Percentiles rank a stretch among this genome's conserved stretches.
Conservation (phyloP, 208 protist species). For the Naegleria fowleri region DNA sequence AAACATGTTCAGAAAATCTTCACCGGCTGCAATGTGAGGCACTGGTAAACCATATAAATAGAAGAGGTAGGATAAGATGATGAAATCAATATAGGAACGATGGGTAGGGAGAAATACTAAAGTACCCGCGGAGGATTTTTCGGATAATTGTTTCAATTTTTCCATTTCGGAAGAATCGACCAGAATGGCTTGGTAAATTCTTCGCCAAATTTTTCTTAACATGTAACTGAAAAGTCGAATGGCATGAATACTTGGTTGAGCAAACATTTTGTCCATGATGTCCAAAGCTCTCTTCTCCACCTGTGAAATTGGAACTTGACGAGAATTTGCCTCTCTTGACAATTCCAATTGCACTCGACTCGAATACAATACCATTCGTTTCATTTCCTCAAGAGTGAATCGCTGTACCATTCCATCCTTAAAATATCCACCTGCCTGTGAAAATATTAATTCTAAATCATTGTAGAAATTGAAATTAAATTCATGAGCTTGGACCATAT, state of each 20-base stretch:
- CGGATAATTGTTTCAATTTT: not conserved
- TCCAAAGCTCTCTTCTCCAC: not conserved
- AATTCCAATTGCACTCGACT: not conserved
- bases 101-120: slow-evolving; percentile 69
- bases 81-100: slow-evolving; percentile 74
- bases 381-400: not conserved
- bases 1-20: slow-evolving; percentile 71
- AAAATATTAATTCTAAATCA: not conserved
- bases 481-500: not conserved
- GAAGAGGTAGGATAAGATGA: slow-evolving; percentile 70
- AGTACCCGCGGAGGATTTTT: slow-evolving; percentile 15
- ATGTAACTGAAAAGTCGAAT: not conserved
- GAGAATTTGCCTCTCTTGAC: not conserved
- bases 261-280: not conserved
- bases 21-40: slow-evolving; percentile 72
- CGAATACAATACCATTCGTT: not conserved
- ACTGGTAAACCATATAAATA: slow-evolving; percentile 55
- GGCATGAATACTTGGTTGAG: not conserved
- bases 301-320: not conserved
- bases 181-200: not conserved
- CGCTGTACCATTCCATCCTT: not conserved
- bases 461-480: not conserved
- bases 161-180: not conserved
- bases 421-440: not conserved
- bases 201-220: not conserved